A percentile compares a stretch with the other conserved stretches of the same genome.
Conservation (phyloP, 768 basidiomycete genomes). For the Mycena olivaceomarginata region DNA sequence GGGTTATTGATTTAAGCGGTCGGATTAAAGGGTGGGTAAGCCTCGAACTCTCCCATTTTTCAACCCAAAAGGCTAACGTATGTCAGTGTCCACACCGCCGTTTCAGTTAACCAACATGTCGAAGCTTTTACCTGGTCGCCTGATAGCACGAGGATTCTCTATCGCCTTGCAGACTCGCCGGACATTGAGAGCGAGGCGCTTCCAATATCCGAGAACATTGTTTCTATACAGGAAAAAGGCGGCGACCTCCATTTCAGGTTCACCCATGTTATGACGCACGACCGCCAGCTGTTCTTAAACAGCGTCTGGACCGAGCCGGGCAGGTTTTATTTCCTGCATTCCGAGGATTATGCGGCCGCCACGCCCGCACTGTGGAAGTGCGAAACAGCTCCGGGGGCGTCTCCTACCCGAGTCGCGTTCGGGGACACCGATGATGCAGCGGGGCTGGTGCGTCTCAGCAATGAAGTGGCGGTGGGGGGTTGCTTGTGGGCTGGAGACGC, state of each 20-base stretch:
- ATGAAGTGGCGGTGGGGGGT: conserved; percentile 34
- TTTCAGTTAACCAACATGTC: conserved; percentile 28
- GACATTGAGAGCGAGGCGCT: conserved; percentile 29
- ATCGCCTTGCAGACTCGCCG: conserved; percentile 15
- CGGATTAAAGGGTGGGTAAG: conserved; percentile 22
- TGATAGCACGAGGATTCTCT: conserved; percentile 36
- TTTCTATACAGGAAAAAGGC: conserved; percentile 28
- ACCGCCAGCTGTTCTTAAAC: background rate
- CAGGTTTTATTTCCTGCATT: conserved; percentile 28
- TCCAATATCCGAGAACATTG: conserved; percentile 33
- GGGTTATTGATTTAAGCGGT: conserved; percentile 33
- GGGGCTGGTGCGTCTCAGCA: background rate
- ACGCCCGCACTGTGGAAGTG: conserved; percentile 24
- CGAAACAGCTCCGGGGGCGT: background rate
- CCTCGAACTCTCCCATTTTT: background rate
- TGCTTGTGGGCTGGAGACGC: conserved; percentile 35
- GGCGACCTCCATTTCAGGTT: background rate
- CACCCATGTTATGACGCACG: conserved; percentile 31
- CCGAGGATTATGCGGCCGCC: background rate
- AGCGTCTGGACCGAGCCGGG: conserved; percentile 32
- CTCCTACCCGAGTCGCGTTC: conserved; percentile 22
- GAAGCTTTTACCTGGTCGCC: conserved; percentile 37
- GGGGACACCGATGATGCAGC: conserved; percentile 37
- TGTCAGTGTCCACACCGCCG: background rate
- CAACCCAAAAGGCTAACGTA: background rate